These are phyloP conservation scores for Pisolithus thermaeus DNA, from an alignment of 1,284 basidiomycete genomes.

Conservation along the genomic window DNA sequence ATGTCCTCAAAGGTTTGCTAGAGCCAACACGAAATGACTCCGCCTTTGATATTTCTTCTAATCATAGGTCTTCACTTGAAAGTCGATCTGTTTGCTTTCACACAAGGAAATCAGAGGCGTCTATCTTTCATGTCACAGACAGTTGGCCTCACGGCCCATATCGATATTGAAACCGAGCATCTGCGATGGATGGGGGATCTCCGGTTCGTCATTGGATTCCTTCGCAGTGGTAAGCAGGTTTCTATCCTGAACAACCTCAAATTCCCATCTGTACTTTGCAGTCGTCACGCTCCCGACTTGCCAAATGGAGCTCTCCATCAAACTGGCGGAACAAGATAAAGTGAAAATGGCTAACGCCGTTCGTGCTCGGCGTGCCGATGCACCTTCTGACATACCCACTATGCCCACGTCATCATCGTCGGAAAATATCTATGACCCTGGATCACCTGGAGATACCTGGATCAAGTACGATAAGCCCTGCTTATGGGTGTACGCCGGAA, in stretches of 20 bases:
- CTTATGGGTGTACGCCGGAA: conserved; percentile 67
- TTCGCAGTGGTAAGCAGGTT: conserved; percentile 56
- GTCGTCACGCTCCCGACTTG: conserved; percentile 65
- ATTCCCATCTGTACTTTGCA: conserved; percentile 22
- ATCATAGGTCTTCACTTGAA: conserved; percentile 56
- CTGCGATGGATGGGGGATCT: conserved; percentile 92
- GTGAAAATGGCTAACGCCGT: conserved; percentile 55
- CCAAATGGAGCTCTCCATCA: conserved; percentile 67
- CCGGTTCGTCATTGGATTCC: conserved; percentile 81
- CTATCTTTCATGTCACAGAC: conserved; percentile 88
- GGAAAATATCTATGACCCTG: conserved; percentile 18
- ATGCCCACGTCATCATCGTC: conserved; percentile 10
- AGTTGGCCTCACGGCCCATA: conserved; percentile 87
- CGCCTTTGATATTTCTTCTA: conserved; percentile 28
- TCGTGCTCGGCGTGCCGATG: conserved; percentile 27
- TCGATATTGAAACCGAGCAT: conserved; percentile 85
- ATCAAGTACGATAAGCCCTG: conserved; percentile 65
- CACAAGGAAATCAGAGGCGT: conserved; percentile 60
- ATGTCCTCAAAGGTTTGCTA: conserved; percentile 75
- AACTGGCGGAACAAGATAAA: conserved; percentile 70
- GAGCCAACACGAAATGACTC: background rate
- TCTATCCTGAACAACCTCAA: background rate
- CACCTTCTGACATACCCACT: conserved; percentile 23
- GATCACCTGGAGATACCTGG: conserved; percentile 52
- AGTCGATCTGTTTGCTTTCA: conserved; percentile 79